Conservation (phyloP, 257 asterid genomes). For the Euphrasia confusa region DNA sequence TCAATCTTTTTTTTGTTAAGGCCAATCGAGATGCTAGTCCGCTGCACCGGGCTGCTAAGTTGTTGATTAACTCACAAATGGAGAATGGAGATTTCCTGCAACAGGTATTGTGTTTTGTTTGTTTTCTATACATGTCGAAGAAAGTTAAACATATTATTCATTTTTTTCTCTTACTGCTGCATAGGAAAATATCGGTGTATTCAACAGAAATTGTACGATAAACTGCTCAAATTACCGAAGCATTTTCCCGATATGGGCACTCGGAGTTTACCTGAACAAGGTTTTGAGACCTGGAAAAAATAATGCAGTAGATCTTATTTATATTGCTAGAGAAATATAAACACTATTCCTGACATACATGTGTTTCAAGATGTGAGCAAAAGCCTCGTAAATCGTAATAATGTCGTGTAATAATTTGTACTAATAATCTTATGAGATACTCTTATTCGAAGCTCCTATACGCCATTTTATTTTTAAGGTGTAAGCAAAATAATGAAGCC, state of each 20-base stretch:
- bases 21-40: conserved; percentile 51
- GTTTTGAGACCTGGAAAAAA: conserved; percentile 31
- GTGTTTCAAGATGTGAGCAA: neutral
- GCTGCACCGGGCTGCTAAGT: conserved; percentile 57
- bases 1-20: conserved; percentile 27
- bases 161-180: neutral
- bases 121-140: neutral
- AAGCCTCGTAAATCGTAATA: too few species aligned
- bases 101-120: conserved; percentile 39
- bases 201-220: conserved; percentile 66
- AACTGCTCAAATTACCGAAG: conserved; percentile 65
- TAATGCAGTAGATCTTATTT: neutral
- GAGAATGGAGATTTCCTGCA: conserved; percentile 74
- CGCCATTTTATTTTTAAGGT: too few species aligned
- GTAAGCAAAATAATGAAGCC: too few species aligned
- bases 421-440: too few species aligned
- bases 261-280: conserved; percentile 63
- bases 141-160: neutral
- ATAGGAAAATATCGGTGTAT: conserved; percentile 71
- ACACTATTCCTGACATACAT: neutral
- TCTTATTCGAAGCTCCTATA: too few species aligned
- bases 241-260: conserved; percentile 80
- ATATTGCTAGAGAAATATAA: neutral
- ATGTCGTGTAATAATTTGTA: too few species aligned
- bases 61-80: conserved; percentile 62